A percentile compares a stretch with the other conserved stretches of the same genome.
Conservation (phyloP, 148 eudicot species). For the Spergularia bocconei region DNA sequence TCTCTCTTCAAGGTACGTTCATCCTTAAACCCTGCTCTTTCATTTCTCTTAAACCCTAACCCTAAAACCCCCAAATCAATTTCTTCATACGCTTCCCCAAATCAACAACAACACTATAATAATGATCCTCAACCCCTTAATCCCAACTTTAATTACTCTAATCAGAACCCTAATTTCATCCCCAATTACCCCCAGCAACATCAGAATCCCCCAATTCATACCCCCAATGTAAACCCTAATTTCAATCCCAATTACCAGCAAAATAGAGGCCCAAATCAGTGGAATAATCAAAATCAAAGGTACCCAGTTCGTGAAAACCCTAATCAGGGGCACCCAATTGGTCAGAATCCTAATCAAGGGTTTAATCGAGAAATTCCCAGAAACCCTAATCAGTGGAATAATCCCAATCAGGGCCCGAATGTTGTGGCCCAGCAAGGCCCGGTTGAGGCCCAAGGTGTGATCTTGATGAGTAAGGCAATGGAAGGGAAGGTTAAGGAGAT, state of each 20-base stretch:
- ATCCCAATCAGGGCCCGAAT: slow-evolving; percentile 23
- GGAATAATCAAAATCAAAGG: slow-evolving; percentile 35
- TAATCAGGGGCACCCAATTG: slow-evolving; percentile 25
- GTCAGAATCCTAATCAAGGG: slow-evolving; percentile 33
- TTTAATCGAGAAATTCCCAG: slow-evolving; percentile 4
- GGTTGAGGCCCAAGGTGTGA: slow-evolving; percentile 27
- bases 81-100: slow-evolving; percentile 31
- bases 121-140: slow-evolving; percentile 16
- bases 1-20: slow-evolving; percentile 39
- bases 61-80: slow-evolving; percentile 4
- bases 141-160: slow-evolving; percentile 13
- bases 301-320: slow-evolving; percentile 28
- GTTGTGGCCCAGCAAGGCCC: slow-evolving; percentile 18
- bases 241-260: slow-evolving; percentile 29
- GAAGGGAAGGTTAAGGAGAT: slow-evolving; percentile 77
- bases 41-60: slow-evolving; percentile 20
- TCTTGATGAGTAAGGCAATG: slow-evolving; percentile 54
- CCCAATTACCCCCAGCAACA: slow-evolving; percentile 27
- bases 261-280: slow-evolving; percentile 29
- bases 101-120: slow-evolving; percentile 5
- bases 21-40: slow-evolving; percentile 21
- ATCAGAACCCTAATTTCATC: slow-evolving; percentile 24
- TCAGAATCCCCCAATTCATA: slow-evolving; percentile 16
- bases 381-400: slow-evolving; percentile 22
- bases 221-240: slow-evolving; percentile 27